A percentile compares a stretch with the other conserved stretches of the same genome.
phyloP scores from a whole-genome alignment of 2,329 filamentous ascomycete genomes.

The Diplodia sapinea region DNA sequence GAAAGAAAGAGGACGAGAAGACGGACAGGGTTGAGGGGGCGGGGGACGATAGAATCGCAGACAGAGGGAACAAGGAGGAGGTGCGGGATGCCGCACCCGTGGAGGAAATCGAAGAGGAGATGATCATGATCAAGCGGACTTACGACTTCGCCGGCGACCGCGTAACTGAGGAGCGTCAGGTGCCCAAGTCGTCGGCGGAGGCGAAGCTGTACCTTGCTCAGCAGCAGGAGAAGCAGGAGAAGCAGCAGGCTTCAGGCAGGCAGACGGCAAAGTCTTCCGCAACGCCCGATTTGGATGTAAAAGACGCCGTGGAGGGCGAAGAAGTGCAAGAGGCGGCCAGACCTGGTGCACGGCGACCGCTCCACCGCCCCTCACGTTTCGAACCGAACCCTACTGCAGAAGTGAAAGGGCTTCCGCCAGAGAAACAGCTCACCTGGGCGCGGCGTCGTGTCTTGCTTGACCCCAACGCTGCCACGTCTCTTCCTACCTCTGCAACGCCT shows the following conservation, averaged over 20 bases:
- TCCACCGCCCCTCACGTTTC: slow-evolving; percentile 56
- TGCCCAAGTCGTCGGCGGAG: slow-evolving; percentile 63
- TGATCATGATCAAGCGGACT: slow-evolving; percentile 70
- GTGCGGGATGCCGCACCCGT: slow-evolving; percentile 2
- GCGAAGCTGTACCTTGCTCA: slow-evolving; percentile 59
- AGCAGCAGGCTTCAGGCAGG: slow-evolving; percentile 34
- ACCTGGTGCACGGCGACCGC: slow-evolving; percentile 45
- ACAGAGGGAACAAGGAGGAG: slow-evolving; percentile 27
- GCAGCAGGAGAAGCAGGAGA: slow-evolving; percentile 36
- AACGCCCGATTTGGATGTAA: background rate
- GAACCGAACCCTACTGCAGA: slow-evolving; percentile 57
- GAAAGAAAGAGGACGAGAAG: background rate
- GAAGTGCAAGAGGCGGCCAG: background rate
- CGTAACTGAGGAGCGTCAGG: slow-evolving; percentile 73
- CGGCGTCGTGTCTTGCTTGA: slow-evolving; percentile 33
- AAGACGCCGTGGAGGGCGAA: background rate
- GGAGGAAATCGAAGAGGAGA: slow-evolving; percentile 43
- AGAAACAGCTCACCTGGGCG: slow-evolving; percentile 51
- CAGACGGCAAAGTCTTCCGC: slow-evolving; percentile 48
- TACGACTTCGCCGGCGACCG: slow-evolving; percentile 78
- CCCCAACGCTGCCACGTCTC: background rate
- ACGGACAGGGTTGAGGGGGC: slow-evolving; percentile 26
- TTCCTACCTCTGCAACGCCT: slow-evolving; percentile 1
- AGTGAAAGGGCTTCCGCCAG: slow-evolving; percentile 53
- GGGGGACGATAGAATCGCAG: slow-evolving; percentile 31